Percentiles rank a stretch among this genome's conserved stretches.
Evolutionary conservation across 2,329 filamentous ascomycete genomes (phyloP).

Genomic region (Hyphodiscus sp.): DNA sequence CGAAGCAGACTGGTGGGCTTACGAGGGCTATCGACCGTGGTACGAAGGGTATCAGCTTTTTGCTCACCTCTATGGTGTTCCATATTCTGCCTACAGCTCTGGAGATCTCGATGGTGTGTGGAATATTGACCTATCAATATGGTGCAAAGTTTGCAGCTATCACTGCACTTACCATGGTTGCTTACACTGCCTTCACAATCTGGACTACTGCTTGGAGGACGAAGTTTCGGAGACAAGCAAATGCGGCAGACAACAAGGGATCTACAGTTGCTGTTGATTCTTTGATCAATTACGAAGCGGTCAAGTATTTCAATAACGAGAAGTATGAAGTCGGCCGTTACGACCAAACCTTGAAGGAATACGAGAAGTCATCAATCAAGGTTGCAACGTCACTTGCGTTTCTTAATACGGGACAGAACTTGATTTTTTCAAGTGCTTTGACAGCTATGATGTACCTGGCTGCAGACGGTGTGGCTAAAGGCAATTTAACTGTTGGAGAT

Average conservation of each 20-base stretch:
- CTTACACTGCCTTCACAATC: constrained; percentile 95
- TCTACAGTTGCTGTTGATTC: constrained; percentile 95
- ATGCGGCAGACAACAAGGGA: constrained; percentile 91
- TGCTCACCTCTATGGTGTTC: constrained; percentile 97
- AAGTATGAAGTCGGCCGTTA: constrained; percentile 89
- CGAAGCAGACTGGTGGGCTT: constrained; percentile 88
- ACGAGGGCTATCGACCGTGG: constrained; percentile 93
- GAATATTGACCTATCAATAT: constrained; percentile 94
- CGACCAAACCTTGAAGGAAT: constrained; percentile 76
- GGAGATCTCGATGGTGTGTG: constrained; percentile 92
- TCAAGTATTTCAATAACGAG: constrained; percentile 99
- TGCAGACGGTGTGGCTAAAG: constrained; percentile 77
- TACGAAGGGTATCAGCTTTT: constrained; percentile 96
- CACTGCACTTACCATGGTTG: constrained; percentile 83
- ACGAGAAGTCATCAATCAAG: constrained; percentile 94
- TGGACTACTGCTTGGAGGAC: constrained; percentile 95
- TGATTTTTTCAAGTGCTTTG: constrained; percentile 91
- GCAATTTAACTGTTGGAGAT: constrained; percentile 83
- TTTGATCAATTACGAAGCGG: constrained; percentile 96
- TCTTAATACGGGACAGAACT: constrained; percentile 89
- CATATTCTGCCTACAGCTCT: constrained; percentile 90
- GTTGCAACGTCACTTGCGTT: constrained; percentile 89
- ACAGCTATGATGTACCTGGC: constrained; percentile 99
- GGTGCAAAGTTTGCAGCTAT: constrained; percentile 87
- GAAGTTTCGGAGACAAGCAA: constrained; percentile 90